Evolutionary conservation across 345 rosid species (phyloP).

Genomic region (Firmiana major): DNA sequence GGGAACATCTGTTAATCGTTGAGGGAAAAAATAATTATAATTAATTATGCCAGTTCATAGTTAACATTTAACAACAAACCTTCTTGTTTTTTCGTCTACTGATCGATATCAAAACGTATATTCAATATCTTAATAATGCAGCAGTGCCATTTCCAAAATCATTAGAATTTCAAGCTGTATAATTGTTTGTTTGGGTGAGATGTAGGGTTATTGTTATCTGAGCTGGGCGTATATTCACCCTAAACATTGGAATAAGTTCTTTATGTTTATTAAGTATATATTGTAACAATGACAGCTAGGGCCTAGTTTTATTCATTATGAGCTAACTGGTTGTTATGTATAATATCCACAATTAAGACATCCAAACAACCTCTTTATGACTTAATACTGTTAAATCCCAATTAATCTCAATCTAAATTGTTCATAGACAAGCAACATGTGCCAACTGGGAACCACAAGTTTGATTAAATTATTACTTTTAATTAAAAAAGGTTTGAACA

Average conservation of each 20-base stretch:
- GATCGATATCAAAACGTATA: not conserved
- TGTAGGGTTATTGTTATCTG: not conserved
- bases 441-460: not conserved
- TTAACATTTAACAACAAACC: not conserved
- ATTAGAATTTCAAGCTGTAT: not conserved
- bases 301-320: not conserved
- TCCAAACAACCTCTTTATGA: slow-evolving; percentile 8
- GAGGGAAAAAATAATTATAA: not conserved
- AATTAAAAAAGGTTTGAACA: not conserved
- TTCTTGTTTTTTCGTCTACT: not conserved
- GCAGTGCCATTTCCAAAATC: not conserved
- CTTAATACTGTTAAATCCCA: not conserved
- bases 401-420: not conserved
- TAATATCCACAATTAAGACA: not conserved
- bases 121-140: not conserved
- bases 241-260: no score
- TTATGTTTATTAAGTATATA: not conserved
- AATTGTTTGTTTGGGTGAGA: not conserved
- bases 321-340: no score
- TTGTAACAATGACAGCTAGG: not conserved
- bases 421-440: not conserved
- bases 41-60: not conserved
- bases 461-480: not conserved
- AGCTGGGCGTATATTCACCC: not conserved
- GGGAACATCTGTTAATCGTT: not conserved